Evolutionary conservation across 1,139 yeast genomes (phyloP).

Genomic region (Suhomyces anneliseae): DNA sequence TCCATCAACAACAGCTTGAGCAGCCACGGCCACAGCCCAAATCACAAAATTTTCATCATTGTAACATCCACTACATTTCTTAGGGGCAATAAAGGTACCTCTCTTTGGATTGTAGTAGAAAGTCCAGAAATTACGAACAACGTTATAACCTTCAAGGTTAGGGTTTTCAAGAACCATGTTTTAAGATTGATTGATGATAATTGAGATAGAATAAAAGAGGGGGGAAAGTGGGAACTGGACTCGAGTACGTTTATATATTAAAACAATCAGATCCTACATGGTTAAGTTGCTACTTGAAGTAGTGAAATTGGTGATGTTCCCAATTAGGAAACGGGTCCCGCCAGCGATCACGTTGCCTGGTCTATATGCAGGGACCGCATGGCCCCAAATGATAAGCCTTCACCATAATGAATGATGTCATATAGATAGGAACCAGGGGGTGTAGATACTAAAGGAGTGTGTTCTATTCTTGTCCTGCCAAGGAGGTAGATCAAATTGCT

Average conservation of each 20-base stretch:
- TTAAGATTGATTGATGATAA: neutral
- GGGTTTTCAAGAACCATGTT: constrained; percentile 37
- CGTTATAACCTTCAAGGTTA: constrained; percentile 53
- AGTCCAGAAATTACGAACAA: constrained; percentile 47
- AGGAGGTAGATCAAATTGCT: no score
- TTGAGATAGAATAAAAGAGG: neutral
- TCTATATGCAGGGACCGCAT: no score
- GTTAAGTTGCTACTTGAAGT: constrained; percentile 4
- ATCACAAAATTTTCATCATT: constrained; percentile 57
- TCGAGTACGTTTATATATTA: neutral
- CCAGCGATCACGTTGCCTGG: neutral
- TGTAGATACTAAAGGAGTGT: no score
- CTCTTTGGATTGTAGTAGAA: constrained; percentile 45
- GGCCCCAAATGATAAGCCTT: no score
- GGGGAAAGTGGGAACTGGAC: neutral
- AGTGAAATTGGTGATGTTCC: constrained; percentile 6
- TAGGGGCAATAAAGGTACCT: constrained; percentile 45
- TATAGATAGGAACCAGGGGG: no score
- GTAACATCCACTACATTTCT: constrained; percentile 50
- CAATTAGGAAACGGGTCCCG: constrained; percentile 5
- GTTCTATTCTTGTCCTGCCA: no score
- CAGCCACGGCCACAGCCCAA: constrained; percentile 70
- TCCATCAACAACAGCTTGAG: constrained; percentile 62
- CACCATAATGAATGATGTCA: no score
- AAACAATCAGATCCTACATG: neutral